Percentiles rank a stretch among this genome's conserved stretches.
Evolutionary conservation across 164 flowering plant genomes (phyloP).

Genomic region (Taxillus chinensis): DNA sequence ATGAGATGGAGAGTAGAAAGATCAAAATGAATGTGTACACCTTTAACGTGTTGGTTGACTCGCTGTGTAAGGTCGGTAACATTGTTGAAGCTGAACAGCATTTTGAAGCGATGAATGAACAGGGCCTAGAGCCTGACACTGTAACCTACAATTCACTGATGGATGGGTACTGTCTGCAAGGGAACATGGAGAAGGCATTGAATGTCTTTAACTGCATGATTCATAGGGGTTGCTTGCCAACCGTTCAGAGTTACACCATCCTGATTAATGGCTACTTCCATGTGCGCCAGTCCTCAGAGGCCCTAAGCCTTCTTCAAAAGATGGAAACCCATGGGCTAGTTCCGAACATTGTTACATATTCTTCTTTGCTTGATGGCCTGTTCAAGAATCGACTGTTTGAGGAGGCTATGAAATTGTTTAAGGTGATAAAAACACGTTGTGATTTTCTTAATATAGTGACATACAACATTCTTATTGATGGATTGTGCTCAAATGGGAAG

Average conservation of each 20-base stretch:
- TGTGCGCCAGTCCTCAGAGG: not conserved
- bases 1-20: not conserved
- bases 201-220: not conserved
- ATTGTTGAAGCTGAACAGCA: not conserved
- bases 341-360: not conserved
- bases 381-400: not conserved
- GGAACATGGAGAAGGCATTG: not conserved
- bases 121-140: not conserved
- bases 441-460: not conserved
- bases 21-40: not conserved
- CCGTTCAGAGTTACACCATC: not conserved
- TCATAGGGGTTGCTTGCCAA: not conserved
- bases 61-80: not conserved
- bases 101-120: not conserved
- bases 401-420: conserved; percentile 1
- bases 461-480: not conserved
- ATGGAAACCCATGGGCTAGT: not conserved
- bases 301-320: not conserved
- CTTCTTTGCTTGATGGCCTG: not conserved
- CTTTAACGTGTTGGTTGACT: not conserved
- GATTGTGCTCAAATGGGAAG: not conserved
- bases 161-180: not conserved
- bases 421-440: not conserved
- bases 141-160: not conserved
- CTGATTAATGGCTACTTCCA: conserved; percentile 5